Conservation (phyloP, 768 basidiomycete species). For the Lyophyllum semitale region DNA sequence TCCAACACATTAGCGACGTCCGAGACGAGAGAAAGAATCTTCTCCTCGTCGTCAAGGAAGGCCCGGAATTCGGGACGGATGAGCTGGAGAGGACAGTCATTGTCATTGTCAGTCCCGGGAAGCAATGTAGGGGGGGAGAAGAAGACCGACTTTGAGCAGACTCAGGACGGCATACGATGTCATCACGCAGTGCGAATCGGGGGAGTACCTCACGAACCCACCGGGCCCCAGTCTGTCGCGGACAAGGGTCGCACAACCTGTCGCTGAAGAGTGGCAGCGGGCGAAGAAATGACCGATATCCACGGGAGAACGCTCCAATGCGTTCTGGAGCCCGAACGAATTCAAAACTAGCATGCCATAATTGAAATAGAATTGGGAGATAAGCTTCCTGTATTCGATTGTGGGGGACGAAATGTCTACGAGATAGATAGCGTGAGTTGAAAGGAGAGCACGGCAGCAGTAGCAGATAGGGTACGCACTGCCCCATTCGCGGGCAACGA, state of each 20-base stretch:
- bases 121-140: not conserved
- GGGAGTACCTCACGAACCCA: constrained; percentile 80
- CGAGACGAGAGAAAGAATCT: constrained; percentile 68
- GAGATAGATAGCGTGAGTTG: not conserved
- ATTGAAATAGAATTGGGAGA: constrained; percentile 77
- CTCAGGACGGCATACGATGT: constrained; percentile 92
- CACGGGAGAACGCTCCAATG: constrained; percentile 74
- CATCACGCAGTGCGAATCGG: constrained; percentile 91
- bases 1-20: constrained; percentile 85
- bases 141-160: constrained; percentile 74
- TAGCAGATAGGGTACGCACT: constrained; percentile 20
- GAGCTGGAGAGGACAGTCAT: constrained; percentile 59
- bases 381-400: constrained; percentile 48
- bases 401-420: constrained; percentile 17
- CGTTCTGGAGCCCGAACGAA: constrained; percentile 95
- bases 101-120: constrained; percentile 4
- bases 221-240: constrained; percentile 78
- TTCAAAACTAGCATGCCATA: constrained; percentile 89
- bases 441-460: not conserved
- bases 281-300: constrained; percentile 86
- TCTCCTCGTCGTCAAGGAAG: constrained; percentile 73
- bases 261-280: constrained; percentile 73
- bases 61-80: constrained; percentile 82
- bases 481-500: constrained; percentile 32
- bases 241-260: constrained; percentile 68